Evolutionary conservation across 495 filamentous ascomycete species (phyloP).

Genomic region (Lentithecium fluviatile): DNA sequence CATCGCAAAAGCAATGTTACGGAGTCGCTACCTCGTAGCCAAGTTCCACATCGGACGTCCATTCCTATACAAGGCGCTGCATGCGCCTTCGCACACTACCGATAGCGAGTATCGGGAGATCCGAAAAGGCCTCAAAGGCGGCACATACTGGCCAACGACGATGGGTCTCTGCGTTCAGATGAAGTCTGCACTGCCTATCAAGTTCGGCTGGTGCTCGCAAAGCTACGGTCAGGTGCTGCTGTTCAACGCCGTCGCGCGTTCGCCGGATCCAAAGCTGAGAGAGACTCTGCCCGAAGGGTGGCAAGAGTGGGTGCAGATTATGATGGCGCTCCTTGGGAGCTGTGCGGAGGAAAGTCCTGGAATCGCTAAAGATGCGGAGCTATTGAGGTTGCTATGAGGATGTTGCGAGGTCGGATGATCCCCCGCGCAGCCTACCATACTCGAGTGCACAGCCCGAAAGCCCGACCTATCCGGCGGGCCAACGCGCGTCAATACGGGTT

Average conservation of each 20-base stretch:
- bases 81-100: constrained; percentile 18
- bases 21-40: constrained; percentile 31
- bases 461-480: background rate
- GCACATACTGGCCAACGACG: constrained; percentile 30
- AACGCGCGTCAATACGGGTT: too few species aligned
- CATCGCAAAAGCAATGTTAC: constrained; percentile 33
- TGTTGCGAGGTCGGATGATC: background rate
- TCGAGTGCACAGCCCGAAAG: background rate
- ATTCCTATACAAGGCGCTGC: constrained; percentile 35
- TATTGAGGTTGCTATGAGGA: constrained; percentile 26
- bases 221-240: constrained; percentile 31
- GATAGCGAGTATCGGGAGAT: constrained; percentile 20
- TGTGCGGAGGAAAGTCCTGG: constrained; percentile 26
- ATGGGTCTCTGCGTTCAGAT: constrained; percentile 29
- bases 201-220: constrained; percentile 35
- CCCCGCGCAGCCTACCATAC: too few species aligned
- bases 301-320: constrained; percentile 29
- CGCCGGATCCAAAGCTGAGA: constrained; percentile 17
- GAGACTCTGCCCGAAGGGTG: constrained; percentile 29
- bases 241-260: constrained; percentile 22
- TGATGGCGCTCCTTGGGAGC: constrained; percentile 24
- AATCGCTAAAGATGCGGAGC: constrained; percentile 31
- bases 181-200: constrained; percentile 27
- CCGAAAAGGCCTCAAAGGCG: constrained; percentile 11
- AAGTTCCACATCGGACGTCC: constrained; percentile 34